phyloP scores from a whole-genome alignment of 2,329 filamentous ascomycete genomes.

The Neocucurbitaria cava region DNA sequence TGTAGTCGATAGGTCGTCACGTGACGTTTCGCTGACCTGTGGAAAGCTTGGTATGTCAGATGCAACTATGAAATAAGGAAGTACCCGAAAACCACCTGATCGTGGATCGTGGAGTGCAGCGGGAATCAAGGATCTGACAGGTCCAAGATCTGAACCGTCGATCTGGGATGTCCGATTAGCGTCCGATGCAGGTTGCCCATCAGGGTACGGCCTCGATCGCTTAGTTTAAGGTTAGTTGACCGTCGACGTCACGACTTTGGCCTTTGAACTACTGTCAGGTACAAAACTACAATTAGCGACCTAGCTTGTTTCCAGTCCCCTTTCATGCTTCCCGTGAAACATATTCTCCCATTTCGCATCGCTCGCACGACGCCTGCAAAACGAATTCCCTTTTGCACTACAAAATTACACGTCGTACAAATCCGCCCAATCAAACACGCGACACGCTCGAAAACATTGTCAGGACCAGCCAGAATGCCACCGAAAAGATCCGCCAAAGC shows the following conservation, averaged over 20 bases:
- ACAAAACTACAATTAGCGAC: slow-evolving; percentile 11
- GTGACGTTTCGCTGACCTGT: too few relatives aligned
- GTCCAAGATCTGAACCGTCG: slow-evolving; percentile 24
- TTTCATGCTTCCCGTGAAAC: slow-evolving; percentile 21
- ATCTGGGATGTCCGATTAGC: slow-evolving; percentile 20
- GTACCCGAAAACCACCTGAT: too few relatives aligned
- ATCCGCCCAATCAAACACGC: slow-evolving; percentile 15
- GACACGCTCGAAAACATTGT: slow-evolving; percentile 10
- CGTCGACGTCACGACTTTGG: slow-evolving; percentile 36
- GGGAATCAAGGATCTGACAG: slow-evolving; percentile 22
- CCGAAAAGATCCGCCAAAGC: slow-evolving; percentile 9
- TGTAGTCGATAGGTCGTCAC: too few relatives aligned
- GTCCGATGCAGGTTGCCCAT: slow-evolving; percentile 22
- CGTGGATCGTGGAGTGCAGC: slow-evolving; percentile 16
- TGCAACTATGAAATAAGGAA: neutral
- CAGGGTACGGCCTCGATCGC: slow-evolving; percentile 27
- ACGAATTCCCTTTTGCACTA: neutral
- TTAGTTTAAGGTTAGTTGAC: slow-evolving; percentile 20
- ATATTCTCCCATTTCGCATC: neutral
- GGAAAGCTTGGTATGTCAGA: neutral
- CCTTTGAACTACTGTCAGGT: slow-evolving; percentile 3
- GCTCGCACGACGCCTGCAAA: neutral
- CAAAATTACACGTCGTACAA: neutral
- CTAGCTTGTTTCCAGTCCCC: neutral
- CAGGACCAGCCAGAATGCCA: slow-evolving; percentile 4